Base-by-base conservation (phyloP, 257 asterid species). In the Ballota nigra region DNA sequence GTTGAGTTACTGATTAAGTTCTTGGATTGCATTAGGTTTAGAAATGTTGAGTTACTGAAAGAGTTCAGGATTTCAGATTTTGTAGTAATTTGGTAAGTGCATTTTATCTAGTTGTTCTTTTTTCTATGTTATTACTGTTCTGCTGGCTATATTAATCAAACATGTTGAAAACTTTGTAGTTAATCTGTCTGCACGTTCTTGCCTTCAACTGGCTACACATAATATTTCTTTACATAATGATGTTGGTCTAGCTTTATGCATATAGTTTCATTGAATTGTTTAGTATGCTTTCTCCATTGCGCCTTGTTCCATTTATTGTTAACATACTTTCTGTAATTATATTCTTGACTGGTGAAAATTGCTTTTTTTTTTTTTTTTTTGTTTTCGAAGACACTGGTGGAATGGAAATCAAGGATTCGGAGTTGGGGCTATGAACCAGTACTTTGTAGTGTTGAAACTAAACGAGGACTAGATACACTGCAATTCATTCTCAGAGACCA, bases 381-480 rank as follows among this genome's bases (percentile, higher is more conserved):
- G 0, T 59, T 29, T 73, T 6, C 77, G 78, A 86, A 94, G 99
- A 67, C 78, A 65, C 31, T 88, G 76, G 77, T 43, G 55, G 79
- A 83, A 33, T 94, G 98, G 99, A 87, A 87, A 82, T 79, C 87
- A 49, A 87, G 96, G 81, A 89, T 94, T 74, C 87, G 83, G 16
- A 69, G 77, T 47, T 94, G 99, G 99, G 99, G 96, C 33, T 94
- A 91, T 77, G 95, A 91, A 49, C 84, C 95, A 8, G 83, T 91
- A 47, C 74, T 91, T 74, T 91, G 98, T 68, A 94, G 98, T 63
- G 91, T 88, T 63, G 93, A 89, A 20, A 77, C 92, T 11, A 84
- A 82, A 70, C 85, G 34, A 68, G 99, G 97, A 64, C 79, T 94
- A 63, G 97, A 91, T 75, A 78, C 90, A 5, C 86, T 94, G 79